Evolutionary conservation across 257 asterid genomes (phyloP), one percentile per base, ranked within the genome.

Genomic region (Solanum appendiculatum): DNA sequence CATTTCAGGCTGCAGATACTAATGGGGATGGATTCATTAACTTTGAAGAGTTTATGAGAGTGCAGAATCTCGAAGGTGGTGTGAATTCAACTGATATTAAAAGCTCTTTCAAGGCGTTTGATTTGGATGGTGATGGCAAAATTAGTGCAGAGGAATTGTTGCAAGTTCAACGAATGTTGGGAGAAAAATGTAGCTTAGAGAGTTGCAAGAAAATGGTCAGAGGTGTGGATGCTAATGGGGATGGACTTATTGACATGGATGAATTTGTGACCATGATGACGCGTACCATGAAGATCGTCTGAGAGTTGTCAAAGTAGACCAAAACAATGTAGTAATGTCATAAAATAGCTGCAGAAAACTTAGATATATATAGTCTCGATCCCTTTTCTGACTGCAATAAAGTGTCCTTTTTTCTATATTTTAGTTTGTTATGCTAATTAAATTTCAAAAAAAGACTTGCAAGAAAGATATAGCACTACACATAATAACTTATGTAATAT

Each of bases 11-110:
- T 63, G 90, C 86, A n/a, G 95, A 93, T 36, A 5, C 64, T 2
- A 87, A 93, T 85, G 90, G 91, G 12, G 95, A 92, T 58, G 95
- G 95, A 23, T 90, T 72, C 88, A 92, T 93, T 6, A 92, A 92
- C 80, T 87, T 92, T 6, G 90, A 91, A 4, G 94, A 92, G 90
- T 92, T 93, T 88, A 40, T 63, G 23, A 84, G 85, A 25, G 87
- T 88, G 44, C 86, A 87, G 5, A 40, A 33, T 9, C 86, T 73
- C 31, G 93, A 89, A 58, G 89, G 91, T 11, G 92, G 92, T 3
- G 91, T 77, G 56, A 87, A 66, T 83, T 86, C 70, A 2, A 70
- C 86, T 10, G 94, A 91, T 5, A 88, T 92, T 13, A 40, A 86
- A 78, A 86, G 83, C 27, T 93, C 92, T 10, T 93, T 92, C n/a